Percentiles rank a stretch among this genome's conserved stretches.
phyloP scores from a whole-genome alignment of 75 land plant species.

The Larix kaempferi region DNA sequence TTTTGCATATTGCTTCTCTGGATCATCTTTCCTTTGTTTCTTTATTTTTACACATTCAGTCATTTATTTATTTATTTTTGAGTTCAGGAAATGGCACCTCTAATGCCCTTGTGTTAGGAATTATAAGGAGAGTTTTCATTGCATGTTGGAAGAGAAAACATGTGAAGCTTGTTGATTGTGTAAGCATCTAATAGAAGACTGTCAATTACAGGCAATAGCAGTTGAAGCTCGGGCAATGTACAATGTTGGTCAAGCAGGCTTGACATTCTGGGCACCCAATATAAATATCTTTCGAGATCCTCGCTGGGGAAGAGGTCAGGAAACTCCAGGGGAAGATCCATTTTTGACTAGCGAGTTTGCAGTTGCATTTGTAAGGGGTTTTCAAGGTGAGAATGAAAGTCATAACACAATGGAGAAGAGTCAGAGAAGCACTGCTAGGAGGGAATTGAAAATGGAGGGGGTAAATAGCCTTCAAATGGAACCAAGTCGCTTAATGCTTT shows the following conservation, averaged over 20 bases:
- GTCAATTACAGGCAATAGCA: conserved; percentile 45
- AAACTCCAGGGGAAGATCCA: conserved; percentile 98
- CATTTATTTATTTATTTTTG: too few relatives aligned
- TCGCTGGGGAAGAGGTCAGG: conserved; percentile 98
- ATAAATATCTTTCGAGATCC: conserved; percentile 92
- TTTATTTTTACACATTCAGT: too few relatives aligned
- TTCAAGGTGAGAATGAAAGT: conserved; percentile 43
- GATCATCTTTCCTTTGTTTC: too few relatives aligned
- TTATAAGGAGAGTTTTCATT: too few relatives aligned
- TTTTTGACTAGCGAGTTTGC: conserved; percentile 54
- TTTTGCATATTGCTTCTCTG: too few relatives aligned
- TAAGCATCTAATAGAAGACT: too few relatives aligned
- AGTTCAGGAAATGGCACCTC: too few relatives aligned
- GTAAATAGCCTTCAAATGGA: too few relatives aligned
- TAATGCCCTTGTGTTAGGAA: too few relatives aligned
- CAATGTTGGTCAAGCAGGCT: conserved; percentile 73
- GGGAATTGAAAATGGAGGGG: conserved; percentile 12
- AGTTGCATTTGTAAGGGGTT: conserved; percentile 60
- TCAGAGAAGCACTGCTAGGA: conserved; percentile 34
- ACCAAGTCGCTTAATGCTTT: conserved; percentile 46
- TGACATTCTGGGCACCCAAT: conserved; percentile 95
- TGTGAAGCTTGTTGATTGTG: too few relatives aligned
- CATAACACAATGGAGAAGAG: too few relatives aligned
- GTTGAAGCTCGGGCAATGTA: conserved; percentile 84
- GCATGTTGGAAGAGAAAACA: too few relatives aligned